phyloP scores from a whole-genome alignment of 345 rosid genomes.

The Aquilaria malaccensis region DNA sequence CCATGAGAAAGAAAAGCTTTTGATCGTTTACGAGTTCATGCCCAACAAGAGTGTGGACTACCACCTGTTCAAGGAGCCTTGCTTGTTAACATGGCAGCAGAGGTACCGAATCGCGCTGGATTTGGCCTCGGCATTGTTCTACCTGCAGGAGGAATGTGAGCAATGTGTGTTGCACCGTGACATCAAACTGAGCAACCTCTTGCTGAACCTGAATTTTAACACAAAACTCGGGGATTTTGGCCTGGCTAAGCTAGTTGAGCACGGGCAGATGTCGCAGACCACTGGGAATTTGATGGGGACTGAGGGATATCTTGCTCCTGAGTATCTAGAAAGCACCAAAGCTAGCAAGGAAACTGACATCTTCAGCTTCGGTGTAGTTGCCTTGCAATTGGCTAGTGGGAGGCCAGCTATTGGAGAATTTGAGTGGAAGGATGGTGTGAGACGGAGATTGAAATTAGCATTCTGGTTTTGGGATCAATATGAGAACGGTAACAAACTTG shows the following conservation, averaged over 20 bases:
- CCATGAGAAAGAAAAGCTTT: slow-evolving; percentile 19
- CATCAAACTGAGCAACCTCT: slow-evolving; percentile 28
- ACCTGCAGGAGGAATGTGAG: slow-evolving; percentile 31
- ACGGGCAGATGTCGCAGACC: slow-evolving; percentile 19
- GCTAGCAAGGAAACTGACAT: slow-evolving; percentile 30
- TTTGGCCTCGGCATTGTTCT: slow-evolving; percentile 20
- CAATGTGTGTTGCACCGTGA: slow-evolving; percentile 28
- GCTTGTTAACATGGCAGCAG: slow-evolving; percentile 13
- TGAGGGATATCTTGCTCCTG: slow-evolving; percentile 27
- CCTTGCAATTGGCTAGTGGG: slow-evolving; percentile 24
- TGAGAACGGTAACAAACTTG: slow-evolving; percentile 4
- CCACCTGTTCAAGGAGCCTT: slow-evolving; percentile 14
- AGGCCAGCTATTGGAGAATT: slow-evolving; percentile 7
- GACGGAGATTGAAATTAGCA: neutral
- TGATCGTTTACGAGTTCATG: slow-evolving; percentile 30
- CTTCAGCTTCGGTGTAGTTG: slow-evolving; percentile 31
- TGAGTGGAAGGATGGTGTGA: neutral
- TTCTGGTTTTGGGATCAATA: slow-evolving; percentile 12
- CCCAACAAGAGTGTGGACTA: slow-evolving; percentile 28
- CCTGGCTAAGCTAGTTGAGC: slow-evolving; percentile 22
- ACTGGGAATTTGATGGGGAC: slow-evolving; percentile 18
- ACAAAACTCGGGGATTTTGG: slow-evolving; percentile 32
- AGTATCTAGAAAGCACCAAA: slow-evolving; percentile 14
- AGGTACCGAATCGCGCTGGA: slow-evolving; percentile 21
- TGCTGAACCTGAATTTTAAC: slow-evolving; percentile 11